Base-by-base conservation (phyloP, 306 rosid species). In the Acacia crassicarpa region DNA sequence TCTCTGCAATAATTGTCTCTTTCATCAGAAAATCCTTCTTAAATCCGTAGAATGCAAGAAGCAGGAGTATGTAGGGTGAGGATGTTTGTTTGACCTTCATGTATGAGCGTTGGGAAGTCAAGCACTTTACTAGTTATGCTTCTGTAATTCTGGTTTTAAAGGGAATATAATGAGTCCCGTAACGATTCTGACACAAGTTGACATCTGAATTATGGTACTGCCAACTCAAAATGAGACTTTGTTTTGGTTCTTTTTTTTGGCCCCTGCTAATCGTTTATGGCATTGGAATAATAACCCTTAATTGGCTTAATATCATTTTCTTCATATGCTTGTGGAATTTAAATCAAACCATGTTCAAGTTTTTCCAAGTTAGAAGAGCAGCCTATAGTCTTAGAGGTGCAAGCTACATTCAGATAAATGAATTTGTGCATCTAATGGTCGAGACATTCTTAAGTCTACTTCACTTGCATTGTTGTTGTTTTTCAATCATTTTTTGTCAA, bases 381-480 rank as follows among this genome's bases (percentile, higher is more conserved):
- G 38, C 56, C 35, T 43, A 12, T 40, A 69, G 54, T 44, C 75
- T n/a, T 38, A 38, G 72, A 35, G 27, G 14, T 33, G 12, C 19
- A 35, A 19, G 72, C 63, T 44, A 15, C 30, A 43, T 56, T 51
- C 67, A 62, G 80, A 40, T 70, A 25, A n/a, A 79, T 69, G 72
- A 32, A 61, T 63, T 27, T 43, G 30, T 72, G 56, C 27, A 44
- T 51, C 61, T 14, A 15, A 45, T 74, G 70, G n/a, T 59, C 58
- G 69, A 48, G 45, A 46, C 73, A 46, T 20, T 10, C 61, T 78
- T 12, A 45, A 45, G 78, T 78, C 63, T 67, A 38, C 58, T 81
- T 23, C 8, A 63, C 54, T 13, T 72, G 4, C 62, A 17, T 82
- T 78, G 74, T 16, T 81, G 78, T 15, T 81, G 81, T 9, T 22